Conservation (phyloP, 495 filamentous ascomycete genomes). For the Trichoderma gamsii region DNA sequence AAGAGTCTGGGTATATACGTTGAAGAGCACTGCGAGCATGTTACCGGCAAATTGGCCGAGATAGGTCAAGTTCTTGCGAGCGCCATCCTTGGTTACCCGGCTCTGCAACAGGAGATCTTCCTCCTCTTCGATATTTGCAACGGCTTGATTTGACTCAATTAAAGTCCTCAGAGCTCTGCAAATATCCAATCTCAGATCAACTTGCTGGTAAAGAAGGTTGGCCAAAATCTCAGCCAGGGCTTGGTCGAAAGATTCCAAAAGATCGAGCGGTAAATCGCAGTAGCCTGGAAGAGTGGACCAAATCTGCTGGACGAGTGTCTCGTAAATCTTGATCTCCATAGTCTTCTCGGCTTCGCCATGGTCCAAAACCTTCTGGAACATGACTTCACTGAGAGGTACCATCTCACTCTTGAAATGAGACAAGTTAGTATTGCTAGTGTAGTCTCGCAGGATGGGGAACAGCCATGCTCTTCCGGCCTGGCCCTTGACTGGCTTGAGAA, state of each 20-base stretch:
- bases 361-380: conserved; percentile 83
- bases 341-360: conserved; percentile 74
- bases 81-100: conserved; percentile 66
- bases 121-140: conserved; percentile 50
- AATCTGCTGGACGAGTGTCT: conserved; percentile 90
- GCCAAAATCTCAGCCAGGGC: conserved; percentile 84
- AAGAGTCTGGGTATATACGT: conserved; percentile 92
- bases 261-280: conserved; percentile 81
- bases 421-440: conserved; percentile 76
- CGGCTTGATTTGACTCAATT: conserved; percentile 83
- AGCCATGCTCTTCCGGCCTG: conserved; percentile 90
- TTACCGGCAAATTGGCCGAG: conserved; percentile 76
- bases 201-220: conserved; percentile 87
- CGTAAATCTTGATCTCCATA: conserved; percentile 93
- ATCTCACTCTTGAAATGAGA: conserved; percentile 79
- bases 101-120: conserved; percentile 62
- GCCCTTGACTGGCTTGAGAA: conserved; percentile 64
- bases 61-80: conserved; percentile 70
- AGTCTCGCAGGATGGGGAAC: conserved; percentile 79
- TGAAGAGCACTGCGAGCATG: conserved; percentile 89
- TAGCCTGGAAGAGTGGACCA: conserved; percentile 95
- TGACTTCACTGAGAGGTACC: conserved; percentile 78
- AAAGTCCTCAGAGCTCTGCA: conserved; percentile 79
- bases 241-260: conserved; percentile 73
- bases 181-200: conserved; percentile 75